Evolutionary conservation across 139 green algal genomes (phyloP), one percentile per base, ranked within the genome.

Genomic region (Chlamydomonas eustigma): DNA sequence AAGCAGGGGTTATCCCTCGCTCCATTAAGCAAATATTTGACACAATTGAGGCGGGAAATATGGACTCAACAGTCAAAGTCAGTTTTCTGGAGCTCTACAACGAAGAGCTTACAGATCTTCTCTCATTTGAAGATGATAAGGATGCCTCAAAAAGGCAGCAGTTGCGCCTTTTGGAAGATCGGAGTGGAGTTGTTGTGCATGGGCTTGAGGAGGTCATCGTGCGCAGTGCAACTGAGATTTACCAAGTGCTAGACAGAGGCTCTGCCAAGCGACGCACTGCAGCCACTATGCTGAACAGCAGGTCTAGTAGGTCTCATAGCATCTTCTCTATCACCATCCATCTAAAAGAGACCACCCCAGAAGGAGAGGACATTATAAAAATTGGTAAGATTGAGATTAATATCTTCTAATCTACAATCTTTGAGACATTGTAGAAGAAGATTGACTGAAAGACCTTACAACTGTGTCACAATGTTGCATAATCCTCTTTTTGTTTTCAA

Each of bases 11-110:
- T 8, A 99, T 99, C 75, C 96, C 96, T 0, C 85, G 96, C 28
- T 90, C 94, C 12, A 93, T 99, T 52, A 90, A 93, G 79, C 92
- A 97, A 70, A 94, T 99, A 31, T 99, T 99, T 76, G 80, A 92
- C 51, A 80, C 88, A 12, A 89, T 99, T 34, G 90, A 98, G 67
- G 75, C 65, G 50, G 86, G 82, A 25, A 78, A 87, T 64, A 74
- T 75, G 25, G 90, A 95, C 77, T 91, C 90, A 33, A 88, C 70
- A 31, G 87, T 95, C 24, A 94, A 94, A 73, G 87, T 90, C 73
- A 91, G 78, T 37, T 99, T 97, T 82, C 78, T 99, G 76, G 96
- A 99, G 92, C 88, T 99, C 50, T 99, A 99, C 91, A 99, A 99
- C 82, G 96, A 99, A 83, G 95, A 99, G 86, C 90, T 98, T 25